Evolutionary conservation across 352 stramenopile species (phyloP).

Genomic region (Phytophthora cryptogea): DNA sequence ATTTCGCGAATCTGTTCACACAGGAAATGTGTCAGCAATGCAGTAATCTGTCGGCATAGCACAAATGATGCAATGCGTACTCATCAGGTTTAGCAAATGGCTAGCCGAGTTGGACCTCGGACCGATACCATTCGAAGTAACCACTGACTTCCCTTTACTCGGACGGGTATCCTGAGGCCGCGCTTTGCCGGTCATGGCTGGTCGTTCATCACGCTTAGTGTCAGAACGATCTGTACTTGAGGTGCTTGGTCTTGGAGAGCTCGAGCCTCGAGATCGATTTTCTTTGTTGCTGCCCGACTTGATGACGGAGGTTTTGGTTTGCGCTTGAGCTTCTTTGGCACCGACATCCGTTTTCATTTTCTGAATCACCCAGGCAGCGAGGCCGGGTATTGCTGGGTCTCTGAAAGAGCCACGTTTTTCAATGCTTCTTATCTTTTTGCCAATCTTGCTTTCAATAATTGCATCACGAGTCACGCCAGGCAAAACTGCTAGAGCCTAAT

Average conservation of each 20-base stretch:
- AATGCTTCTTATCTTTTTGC: conserved; percentile 50
- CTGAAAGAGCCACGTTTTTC: conserved; percentile 36
- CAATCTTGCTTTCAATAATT: conserved; percentile 55
- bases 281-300: conserved; percentile 15
- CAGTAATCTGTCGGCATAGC: not conserved
- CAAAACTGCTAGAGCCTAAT: conserved; percentile 57
- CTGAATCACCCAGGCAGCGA: conserved; percentile 58
- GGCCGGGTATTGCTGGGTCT: conserved; percentile 36
- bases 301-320: conserved; percentile 7
- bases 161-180: conserved; percentile 3
- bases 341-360: conserved; percentile 57
- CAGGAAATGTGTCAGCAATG: conserved; percentile 14
- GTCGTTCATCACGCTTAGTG: conserved; percentile 13
- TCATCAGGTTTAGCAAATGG: conserved; percentile 64
- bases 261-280: conserved; percentile 11
- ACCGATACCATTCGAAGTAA: conserved; percentile 17
- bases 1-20: conserved; percentile 35
- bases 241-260: conserved; percentile 12
- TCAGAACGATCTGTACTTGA: conserved; percentile 1
- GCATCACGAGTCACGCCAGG: conserved; percentile 52
- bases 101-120: conserved; percentile 59
- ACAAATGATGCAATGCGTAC: conserved; percentile 29
- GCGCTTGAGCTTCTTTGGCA: conserved; percentile 14
- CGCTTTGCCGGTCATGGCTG: not conserved
- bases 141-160: conserved; percentile 17